These are phyloP conservation scores for Malus sieversii DNA, from an alignment of 306 rosid species.

Conservation along the genomic window DNA sequence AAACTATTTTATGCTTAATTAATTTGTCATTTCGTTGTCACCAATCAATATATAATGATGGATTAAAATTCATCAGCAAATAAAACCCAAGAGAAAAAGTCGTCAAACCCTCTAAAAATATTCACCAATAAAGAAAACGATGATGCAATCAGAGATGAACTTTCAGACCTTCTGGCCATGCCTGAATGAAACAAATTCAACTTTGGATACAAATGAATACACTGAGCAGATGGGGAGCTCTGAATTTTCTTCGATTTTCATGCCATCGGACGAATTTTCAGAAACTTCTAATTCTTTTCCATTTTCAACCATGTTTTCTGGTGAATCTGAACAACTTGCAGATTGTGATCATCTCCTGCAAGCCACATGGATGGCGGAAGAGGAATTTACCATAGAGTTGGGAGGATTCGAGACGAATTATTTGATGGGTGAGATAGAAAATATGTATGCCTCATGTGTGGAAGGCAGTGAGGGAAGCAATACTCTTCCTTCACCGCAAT, in stretches of 20 bases:
- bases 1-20: background rate
- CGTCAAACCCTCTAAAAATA: background rate
- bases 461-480: conserved; percentile 32
- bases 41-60: background rate
- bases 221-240: no score
- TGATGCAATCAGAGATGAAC: conserved; percentile 28
- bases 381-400: conserved; percentile 23
- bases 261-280: conserved; percentile 3
- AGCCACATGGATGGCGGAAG: conserved; percentile 21
- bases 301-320: conserved; percentile 14
- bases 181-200: conserved; percentile 4
- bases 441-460: conserved; percentile 1
- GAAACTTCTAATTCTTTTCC: conserved; percentile 9
- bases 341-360: conserved; percentile 26
- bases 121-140: background rate
- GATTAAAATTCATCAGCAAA: background rate
- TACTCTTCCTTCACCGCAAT: conserved; percentile 16
- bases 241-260: conserved; percentile 23
- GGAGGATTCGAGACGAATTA: conserved; percentile 21
- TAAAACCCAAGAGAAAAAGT: background rate
- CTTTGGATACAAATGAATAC: no score
- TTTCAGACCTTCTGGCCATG: conserved; percentile 28
- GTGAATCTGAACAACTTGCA: conserved; percentile 16
- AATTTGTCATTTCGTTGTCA: background rate
- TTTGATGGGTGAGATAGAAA: conserved; percentile 6